Evolutionary conservation across 805 yeast species (phyloP).

Genomic region (Blastobotrys mokoenaii): DNA sequence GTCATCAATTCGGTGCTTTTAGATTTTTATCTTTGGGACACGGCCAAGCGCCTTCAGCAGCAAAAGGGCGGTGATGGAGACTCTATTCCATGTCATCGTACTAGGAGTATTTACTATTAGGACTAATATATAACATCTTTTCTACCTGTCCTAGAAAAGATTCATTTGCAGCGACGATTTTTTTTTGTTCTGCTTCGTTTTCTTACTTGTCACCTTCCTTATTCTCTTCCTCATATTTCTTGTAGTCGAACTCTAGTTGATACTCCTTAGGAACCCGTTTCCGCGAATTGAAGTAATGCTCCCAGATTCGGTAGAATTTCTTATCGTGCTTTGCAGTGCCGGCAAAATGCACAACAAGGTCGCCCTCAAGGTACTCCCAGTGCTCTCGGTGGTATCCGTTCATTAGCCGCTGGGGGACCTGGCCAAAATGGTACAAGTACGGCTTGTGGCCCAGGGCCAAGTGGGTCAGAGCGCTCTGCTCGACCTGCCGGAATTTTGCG

Average conservation of each 20-base stretch:
- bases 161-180: too few relatives aligned
- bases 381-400: constrained; percentile 21
- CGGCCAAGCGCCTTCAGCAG: constrained; percentile 33
- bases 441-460: constrained; percentile 14
- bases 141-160: background rate
- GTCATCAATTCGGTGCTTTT: constrained; percentile 31
- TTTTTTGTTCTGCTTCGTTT: too few relatives aligned
- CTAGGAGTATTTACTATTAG: constrained; percentile 31
- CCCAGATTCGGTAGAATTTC: background rate
- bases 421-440: constrained; percentile 19
- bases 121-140: too few relatives aligned
- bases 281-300: background rate
- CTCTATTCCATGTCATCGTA: constrained; percentile 30
- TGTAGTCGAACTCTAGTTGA: too few relatives aligned
- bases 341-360: constrained; percentile 26
- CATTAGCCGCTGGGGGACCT: constrained; percentile 25
- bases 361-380: constrained; percentile 18
- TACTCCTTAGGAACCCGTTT: background rate
- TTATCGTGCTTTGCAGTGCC: constrained; percentile 12
- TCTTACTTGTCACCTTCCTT: too few relatives aligned
- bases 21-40: constrained; percentile 39
- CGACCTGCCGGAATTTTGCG: constrained; percentile 14
- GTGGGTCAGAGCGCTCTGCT: constrained; percentile 22
- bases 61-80: constrained; percentile 11
- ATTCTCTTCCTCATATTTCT: too few relatives aligned